Percentiles rank a stretch among this genome's conserved stretches.
phyloP scores from a whole-genome alignment of 805 yeast genomes.

The Starmera pachycereana region DNA sequence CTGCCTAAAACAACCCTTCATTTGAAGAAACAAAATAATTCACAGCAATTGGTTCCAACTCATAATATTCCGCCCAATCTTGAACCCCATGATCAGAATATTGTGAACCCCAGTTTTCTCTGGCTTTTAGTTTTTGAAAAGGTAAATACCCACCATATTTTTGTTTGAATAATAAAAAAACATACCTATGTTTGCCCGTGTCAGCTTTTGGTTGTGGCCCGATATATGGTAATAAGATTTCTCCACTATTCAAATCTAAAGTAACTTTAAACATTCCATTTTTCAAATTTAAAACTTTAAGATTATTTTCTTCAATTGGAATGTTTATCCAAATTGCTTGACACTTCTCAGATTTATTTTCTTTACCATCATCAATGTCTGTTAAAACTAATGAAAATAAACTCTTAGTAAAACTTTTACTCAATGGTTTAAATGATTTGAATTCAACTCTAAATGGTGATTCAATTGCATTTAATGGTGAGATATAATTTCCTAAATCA shows the following conservation, averaged over 20 bases:
- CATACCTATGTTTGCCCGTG: slow-evolving; percentile 9
- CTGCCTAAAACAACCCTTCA: slow-evolving; percentile 8
- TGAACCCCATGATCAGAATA: slow-evolving; percentile 10
- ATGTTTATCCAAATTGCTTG: slow-evolving; percentile 15
- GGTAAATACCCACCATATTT: slow-evolving; percentile 7
- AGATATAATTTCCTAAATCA: slow-evolving; percentile 11
- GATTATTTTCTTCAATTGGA: slow-evolving; percentile 2
- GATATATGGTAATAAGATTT: slow-evolving; percentile 8
- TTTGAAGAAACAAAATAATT: slow-evolving; percentile 12
- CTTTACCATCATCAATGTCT: slow-evolving; percentile 5
- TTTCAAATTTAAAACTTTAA: not conserved
- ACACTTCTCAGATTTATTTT: slow-evolving; percentile 2
- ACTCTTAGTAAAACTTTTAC: slow-evolving; percentile 1
- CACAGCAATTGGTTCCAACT: slow-evolving; percentile 11
- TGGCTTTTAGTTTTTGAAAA: slow-evolving; percentile 7
- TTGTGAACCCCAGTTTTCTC: slow-evolving; percentile 16
- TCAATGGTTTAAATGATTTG: slow-evolving; percentile 8
- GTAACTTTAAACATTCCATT: slow-evolving; percentile 2
- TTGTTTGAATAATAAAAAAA: slow-evolving; percentile 13
- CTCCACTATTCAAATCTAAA: slow-evolving; percentile 4
- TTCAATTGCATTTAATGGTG: slow-evolving; percentile 9
- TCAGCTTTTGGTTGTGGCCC: slow-evolving; percentile 10
- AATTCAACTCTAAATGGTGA: slow-evolving; percentile 6
- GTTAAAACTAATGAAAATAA: slow-evolving; percentile 9
- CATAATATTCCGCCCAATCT: slow-evolving; percentile 14